Evolutionary conservation across 768 basidiomycete species (phyloP).

Genomic region (Podaxis carcinomalis): DNA sequence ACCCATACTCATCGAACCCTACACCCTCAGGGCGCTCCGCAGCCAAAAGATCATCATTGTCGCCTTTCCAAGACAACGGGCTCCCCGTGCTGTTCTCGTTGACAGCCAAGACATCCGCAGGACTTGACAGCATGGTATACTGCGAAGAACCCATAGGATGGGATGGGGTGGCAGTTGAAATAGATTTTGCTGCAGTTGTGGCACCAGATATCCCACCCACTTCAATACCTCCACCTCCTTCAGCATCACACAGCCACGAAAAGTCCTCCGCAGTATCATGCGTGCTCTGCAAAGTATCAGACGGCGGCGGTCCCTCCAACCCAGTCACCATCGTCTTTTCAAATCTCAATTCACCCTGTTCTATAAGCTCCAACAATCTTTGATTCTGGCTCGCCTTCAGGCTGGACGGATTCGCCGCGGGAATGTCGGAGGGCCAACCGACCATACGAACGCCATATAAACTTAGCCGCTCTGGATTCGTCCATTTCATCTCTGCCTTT

Average conservation of each 20-base stretch:
- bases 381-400: conserved; percentile 54
- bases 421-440: conserved; percentile 61
- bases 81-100: not conserved
- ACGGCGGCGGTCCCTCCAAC: not conserved
- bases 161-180: not conserved
- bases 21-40: not conserved
- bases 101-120: not conserved
- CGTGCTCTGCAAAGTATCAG: conserved; percentile 10
- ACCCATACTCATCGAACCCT: conserved; percentile 5
- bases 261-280: conserved; percentile 26
- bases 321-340: conserved; percentile 23
- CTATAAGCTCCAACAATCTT: conserved; percentile 43
- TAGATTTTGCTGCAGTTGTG: not conserved
- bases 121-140: not conserved
- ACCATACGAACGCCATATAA: conserved; percentile 55
- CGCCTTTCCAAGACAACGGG: not conserved
- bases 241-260: conserved; percentile 40
- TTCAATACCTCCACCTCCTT: conserved; percentile 16
- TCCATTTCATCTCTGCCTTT: conserved; percentile 76
- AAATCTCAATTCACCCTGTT: conserved; percentile 46
- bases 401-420: conserved; percentile 57
- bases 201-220: not conserved
- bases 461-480: conserved; percentile 54
- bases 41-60: not conserved
- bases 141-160: not conserved